A percentile compares a stretch with the other conserved stretches of the same genome.
Evolutionary conservation across 1,284 basidiomycete genomes (phyloP).

Genomic region (Leccinum huronense): DNA sequence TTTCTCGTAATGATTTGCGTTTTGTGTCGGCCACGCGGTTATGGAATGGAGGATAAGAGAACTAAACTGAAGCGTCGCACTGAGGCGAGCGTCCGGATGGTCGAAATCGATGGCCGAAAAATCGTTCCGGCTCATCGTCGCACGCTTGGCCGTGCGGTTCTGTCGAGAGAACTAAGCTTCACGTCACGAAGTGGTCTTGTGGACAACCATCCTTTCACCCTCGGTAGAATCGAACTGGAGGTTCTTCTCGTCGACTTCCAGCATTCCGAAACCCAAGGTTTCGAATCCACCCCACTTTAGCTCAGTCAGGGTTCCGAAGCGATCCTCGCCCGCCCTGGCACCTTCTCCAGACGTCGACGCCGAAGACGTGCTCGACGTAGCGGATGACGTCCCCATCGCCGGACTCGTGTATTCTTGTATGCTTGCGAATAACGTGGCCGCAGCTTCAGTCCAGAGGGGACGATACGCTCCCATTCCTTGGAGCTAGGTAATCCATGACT

Average conservation of each 20-base stretch:
- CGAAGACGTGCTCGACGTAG: constrained; percentile 31
- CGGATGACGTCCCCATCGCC: constrained; percentile 24
- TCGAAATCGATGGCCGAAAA: constrained; percentile 81
- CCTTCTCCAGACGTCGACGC: constrained; percentile 35
- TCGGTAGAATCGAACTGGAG: constrained; percentile 86
- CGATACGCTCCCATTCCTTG: constrained; percentile 71
- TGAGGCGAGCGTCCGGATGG: constrained; percentile 69
- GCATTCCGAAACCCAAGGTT: constrained; percentile 68
- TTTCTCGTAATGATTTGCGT: constrained; percentile 71
- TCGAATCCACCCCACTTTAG: constrained; percentile 89
- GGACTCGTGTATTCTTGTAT: constrained; percentile 58
- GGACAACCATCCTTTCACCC: constrained; percentile 71
- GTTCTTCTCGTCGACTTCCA: constrained; percentile 56
- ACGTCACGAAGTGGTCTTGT: background rate
- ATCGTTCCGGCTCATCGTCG: constrained; percentile 83
- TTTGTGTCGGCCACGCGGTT: constrained; percentile 69
- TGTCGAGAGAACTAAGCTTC: constrained; percentile 32
- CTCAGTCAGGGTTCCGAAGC: constrained; percentile 79
- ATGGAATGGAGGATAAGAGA: constrained; percentile 65
- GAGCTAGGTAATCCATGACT: constrained; percentile 50
- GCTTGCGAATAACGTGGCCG: constrained; percentile 62
- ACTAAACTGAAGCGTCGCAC: constrained; percentile 79
- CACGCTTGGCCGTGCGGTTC: constrained; percentile 69
- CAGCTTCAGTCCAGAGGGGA: constrained; percentile 53
- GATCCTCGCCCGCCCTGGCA: constrained; percentile 51